Evolutionary conservation across 441 rosid species (phyloP), one percentile per base, ranked within the genome.

Genomic region (Flueggea neowawraea): DNA sequence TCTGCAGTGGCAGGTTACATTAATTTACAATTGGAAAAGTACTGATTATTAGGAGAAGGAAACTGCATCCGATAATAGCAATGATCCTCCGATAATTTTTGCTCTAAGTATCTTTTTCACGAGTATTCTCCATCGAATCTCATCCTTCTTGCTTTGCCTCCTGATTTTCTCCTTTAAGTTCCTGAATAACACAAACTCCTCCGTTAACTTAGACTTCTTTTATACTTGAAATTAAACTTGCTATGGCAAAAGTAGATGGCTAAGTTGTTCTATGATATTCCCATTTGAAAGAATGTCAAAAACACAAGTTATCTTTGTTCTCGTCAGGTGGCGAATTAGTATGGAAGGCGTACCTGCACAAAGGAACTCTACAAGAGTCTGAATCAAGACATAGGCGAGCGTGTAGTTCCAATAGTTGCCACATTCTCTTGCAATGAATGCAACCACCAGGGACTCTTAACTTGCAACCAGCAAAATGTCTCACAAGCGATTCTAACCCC

Each of bases 331-430:
- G 12, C 45, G 3, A 6, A 4, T 43, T 47, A 47, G 50, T 9
- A 33, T 12, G 7, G 41, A 13, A 9, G 14, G 57, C 58, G 28
- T 48, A 89, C 98, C 84, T 74, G 73, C 98, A 94, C 17, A 94
- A 71, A 39, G 98, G 98, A 59, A 94, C 98, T 73, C 75, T 80
- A 55, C 97, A 90, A 0, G 45, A 66, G 4, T 66, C 72, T 0
- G 93, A 81, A 73, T 90, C 84, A 0, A 75, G 55, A 10, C 98
- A 90, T 15, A 94, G 87, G 14, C 95, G 89, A 4, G 97, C 82
- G 62, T 94, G 98, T 9, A 94, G 83, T 62, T 94, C 93, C 55
- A 94, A 51, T 15, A 90, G 82, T 77, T 94, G 96, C 98, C 97
- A 94, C 97, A 89, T 90, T 70, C 98, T 79, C 69, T 82, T 91